A percentile compares a stretch with the other conserved stretches of the same genome.
These are phyloP conservation scores for Alternaria conjuncta DNA, from an alignment of 2,329 filamentous ascomycete genomes.

Conservation along the genomic window DNA sequence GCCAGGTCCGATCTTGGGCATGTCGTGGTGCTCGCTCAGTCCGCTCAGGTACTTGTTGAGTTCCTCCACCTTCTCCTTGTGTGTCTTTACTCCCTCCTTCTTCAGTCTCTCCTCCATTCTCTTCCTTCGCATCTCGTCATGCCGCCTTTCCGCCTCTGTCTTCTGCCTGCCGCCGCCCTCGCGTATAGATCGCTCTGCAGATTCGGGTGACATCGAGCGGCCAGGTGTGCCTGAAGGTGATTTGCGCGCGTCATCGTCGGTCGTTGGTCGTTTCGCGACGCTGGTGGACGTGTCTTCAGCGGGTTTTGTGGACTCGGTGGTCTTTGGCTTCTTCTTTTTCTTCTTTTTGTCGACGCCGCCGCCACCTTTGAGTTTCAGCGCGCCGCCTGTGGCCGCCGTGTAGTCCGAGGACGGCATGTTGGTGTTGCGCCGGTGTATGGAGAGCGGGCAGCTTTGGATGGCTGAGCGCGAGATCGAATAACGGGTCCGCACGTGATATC, in stretches of 20 bases:
- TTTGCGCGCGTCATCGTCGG: constrained; percentile 17
- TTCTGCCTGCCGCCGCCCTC: constrained; percentile 59
- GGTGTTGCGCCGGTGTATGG: constrained; percentile 4
- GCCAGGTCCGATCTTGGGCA: constrained; percentile 67
- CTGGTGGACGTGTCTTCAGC: constrained; percentile 16
- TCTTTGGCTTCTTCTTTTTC: constrained; percentile 56
- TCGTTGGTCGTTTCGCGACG: constrained; percentile 24
- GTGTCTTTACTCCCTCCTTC: constrained; percentile 89
- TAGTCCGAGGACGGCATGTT: constrained; percentile 79
- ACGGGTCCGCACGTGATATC: constrained; percentile 4
- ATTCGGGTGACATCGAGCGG: constrained; percentile 45
- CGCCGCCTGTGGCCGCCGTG: constrained; percentile 70
- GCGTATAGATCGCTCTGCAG: constrained; percentile 33
- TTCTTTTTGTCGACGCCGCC: constrained; percentile 70
- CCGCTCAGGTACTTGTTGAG: constrained; percentile 91
- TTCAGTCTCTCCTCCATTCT: constrained; percentile 81
- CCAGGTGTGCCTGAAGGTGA: constrained; percentile 32
- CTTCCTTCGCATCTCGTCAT: constrained; percentile 82
- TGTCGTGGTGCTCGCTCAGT: constrained; percentile 96
- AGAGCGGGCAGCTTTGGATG: neutral
- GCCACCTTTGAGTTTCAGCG: constrained; percentile 83
- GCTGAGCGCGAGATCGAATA: constrained; percentile 6
- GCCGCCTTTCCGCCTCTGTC: constrained; percentile 81
- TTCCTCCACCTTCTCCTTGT: constrained; percentile 96
- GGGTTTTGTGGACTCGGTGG: constrained; percentile 21